Evolutionary conservation across 305 asterid species (phyloP), one percentile per base, ranked within the genome.

Genomic region (Ilex paraguariensis): DNA sequence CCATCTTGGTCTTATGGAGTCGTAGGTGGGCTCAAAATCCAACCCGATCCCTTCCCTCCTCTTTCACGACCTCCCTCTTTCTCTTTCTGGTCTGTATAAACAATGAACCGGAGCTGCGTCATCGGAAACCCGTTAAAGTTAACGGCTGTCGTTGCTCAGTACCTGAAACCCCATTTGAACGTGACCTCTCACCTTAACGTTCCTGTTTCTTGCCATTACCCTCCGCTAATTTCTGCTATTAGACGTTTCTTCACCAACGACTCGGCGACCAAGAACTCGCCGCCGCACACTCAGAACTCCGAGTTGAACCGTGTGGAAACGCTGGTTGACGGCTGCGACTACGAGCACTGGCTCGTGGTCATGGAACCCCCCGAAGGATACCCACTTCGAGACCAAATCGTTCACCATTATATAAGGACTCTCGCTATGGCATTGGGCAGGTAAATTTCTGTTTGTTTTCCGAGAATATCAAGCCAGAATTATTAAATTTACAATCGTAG

Each of bases 301-400:
- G 76, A 73, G 63, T 59, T 77, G 64, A 63, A 70, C 28, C 73
- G 71, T 28, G 67, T 73, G 11, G 65, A 66, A 61, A 69, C 81
- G 52, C 36, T 79, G 63, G 68, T 76, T 59, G 63, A 51, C 28
- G 78, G 80, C 67, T 73, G 82, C 67, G 82, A 80, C 69, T 76
- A 76, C 75, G 64, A 67, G 52, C 83, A 81, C 77, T 81, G 86
- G 86, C 81, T 79, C 31, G 78, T 79, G 72, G 76, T 79, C 63
- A 70, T 73, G 82, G 68, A 62, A 16, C 64, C 74, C 42, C 80
- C 82, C 21, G 72, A 67, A 54, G 67, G 64, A 36, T 76, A 65
- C 70, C 84, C 84, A 28, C 66, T 51, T 9, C 61, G 84, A 63
- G 76, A 73, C 10, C 78, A 77, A 69, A 77, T 77, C 16, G 17